These are phyloP conservation scores for Seiridium unicorne DNA, from an alignment of 2,329 filamentous ascomycete species.

Conservation along the genomic window DNA sequence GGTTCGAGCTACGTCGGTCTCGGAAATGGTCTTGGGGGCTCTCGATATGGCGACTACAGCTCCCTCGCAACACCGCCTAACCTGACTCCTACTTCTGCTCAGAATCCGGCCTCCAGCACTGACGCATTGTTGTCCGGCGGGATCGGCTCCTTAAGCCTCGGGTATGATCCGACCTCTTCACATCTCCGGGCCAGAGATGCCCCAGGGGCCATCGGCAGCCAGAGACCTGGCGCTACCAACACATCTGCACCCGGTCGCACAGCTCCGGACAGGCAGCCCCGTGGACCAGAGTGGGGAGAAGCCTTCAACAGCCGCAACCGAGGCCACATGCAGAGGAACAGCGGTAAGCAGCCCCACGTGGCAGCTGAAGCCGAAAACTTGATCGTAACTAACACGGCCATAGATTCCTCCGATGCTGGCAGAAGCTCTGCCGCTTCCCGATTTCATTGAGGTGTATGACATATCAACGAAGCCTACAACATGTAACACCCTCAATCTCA, in stretches of 20 bases:
- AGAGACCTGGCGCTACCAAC: conserved; percentile 53
- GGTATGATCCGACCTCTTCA: conserved; percentile 43
- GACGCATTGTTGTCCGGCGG: conserved; percentile 29
- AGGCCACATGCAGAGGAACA: conserved; percentile 61
- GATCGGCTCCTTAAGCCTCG: conserved; percentile 47
- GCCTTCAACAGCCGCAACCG: conserved; percentile 53
- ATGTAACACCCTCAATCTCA: conserved; percentile 16
- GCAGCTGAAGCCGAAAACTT: conserved; percentile 3
- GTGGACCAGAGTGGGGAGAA: conserved; percentile 61
- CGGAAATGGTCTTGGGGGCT: conserved; percentile 39
- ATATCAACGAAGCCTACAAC: conserved; percentile 10
- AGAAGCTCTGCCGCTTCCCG: conserved; percentile 28
- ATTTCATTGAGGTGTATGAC: conserved; percentile 23
- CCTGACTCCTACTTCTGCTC: conserved; percentile 30
- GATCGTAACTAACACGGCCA: conserved; percentile 7
- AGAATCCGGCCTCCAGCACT: conserved; percentile 28
- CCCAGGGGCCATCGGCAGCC: conserved; percentile 64
- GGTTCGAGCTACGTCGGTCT: conserved; percentile 73
- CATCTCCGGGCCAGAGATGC: conserved; percentile 43
- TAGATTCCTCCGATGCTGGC: conserved; percentile 31
- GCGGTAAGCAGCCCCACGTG: conserved; percentile 42
- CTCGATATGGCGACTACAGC: conserved; percentile 29
- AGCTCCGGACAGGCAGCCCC: conserved; percentile 61
- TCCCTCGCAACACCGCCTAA: conserved; percentile 30
- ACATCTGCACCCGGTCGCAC: conserved; percentile 33